Evolutionary conservation across 2,329 filamentous ascomycete species (phyloP).

Genomic region (Didymella keratinophila): DNA sequence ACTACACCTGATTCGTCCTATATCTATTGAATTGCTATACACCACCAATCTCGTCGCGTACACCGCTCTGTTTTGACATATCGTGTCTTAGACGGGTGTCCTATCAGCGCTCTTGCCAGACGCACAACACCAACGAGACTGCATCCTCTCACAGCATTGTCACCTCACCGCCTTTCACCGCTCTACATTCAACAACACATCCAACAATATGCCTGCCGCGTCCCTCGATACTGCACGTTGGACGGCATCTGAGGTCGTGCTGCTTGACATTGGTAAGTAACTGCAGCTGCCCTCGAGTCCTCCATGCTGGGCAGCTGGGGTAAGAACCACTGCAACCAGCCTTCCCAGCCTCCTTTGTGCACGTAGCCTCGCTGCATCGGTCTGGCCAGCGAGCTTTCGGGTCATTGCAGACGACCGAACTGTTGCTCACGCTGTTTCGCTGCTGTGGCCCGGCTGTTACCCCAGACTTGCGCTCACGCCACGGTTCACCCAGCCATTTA

Average conservation of each 20-base stretch:
- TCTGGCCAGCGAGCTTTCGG: conserved; percentile 31
- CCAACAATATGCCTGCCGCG: conserved; percentile 38
- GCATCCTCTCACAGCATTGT: conserved; percentile 35
- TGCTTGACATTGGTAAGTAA: conserved; percentile 67
- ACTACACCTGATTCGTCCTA: conserved; percentile 18
- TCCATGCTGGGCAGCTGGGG: conserved; percentile 20
- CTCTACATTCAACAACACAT: conserved; percentile 26
- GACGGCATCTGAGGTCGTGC: conserved; percentile 55
- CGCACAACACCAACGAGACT: conserved; percentile 31
- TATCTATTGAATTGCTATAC: conserved; percentile 23
- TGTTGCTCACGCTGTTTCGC: conserved; percentile 26
- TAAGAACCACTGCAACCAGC: conserved; percentile 31
- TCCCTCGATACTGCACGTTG: conserved; percentile 42
- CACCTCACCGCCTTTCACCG: conserved; percentile 47
- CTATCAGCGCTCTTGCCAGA: conserved; percentile 38
- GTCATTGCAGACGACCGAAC: conserved; percentile 18
- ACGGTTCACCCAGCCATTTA: conserved; percentile 34
- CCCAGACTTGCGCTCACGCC: conserved; percentile 43
- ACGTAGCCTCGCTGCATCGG: conserved; percentile 23
- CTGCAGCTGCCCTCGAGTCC: conserved; percentile 27
- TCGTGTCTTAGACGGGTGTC: conserved; percentile 31
- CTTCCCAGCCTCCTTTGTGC: conserved; percentile 28
- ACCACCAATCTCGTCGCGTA: conserved; percentile 30
- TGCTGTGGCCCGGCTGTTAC: conserved; percentile 30
- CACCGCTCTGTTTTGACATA: conserved; percentile 42